Conservation (phyloP, 192 early-diverging fungal genomes). For the Coemansia sp. region DNA sequence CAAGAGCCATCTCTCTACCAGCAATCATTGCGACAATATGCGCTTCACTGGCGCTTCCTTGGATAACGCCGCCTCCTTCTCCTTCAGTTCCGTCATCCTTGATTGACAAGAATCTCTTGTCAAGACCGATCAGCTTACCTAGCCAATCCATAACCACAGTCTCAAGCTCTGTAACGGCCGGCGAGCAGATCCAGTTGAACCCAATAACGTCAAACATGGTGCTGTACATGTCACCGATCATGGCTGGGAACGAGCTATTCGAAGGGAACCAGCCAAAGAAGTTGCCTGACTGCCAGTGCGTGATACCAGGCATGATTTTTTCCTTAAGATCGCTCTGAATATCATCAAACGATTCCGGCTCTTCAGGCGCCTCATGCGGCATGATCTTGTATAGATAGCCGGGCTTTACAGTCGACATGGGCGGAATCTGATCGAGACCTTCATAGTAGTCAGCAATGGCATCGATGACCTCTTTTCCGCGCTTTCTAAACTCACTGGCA, state of each 20-base stretch:
- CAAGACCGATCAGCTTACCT: constrained; percentile 58
- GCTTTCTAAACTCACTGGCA: constrained; percentile 55
- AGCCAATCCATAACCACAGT: constrained; percentile 64
- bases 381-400: constrained; percentile 58
- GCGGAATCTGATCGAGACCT: constrained; percentile 42
- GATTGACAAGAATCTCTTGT: constrained; percentile 52
- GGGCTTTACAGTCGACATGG: constrained; percentile 55
- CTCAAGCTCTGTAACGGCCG: constrained; percentile 64
- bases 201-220: constrained; percentile 56
- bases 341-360: constrained; percentile 44
- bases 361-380: constrained; percentile 58
- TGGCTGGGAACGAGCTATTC: constrained; percentile 54
- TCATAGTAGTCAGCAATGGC: constrained; percentile 62
- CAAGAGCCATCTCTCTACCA: constrained; percentile 52
- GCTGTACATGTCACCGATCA: constrained; percentile 64
- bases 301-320: constrained; percentile 65
- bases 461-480: constrained; percentile 61
- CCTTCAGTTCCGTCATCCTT: constrained; percentile 48
- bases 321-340: constrained; percentile 51
- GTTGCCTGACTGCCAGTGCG: constrained; percentile 68
- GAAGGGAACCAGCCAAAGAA: constrained; percentile 63
- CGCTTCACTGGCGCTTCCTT: constrained; percentile 61
- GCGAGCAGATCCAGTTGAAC: constrained; percentile 58
- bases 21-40: constrained; percentile 59
- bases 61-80: constrained; percentile 64